Percentiles rank a stretch among this genome's conserved stretches.
Conservation (phyloP, 2,329 filamentous ascomycete genomes). For the Aureobasidium pullulans region DNA sequence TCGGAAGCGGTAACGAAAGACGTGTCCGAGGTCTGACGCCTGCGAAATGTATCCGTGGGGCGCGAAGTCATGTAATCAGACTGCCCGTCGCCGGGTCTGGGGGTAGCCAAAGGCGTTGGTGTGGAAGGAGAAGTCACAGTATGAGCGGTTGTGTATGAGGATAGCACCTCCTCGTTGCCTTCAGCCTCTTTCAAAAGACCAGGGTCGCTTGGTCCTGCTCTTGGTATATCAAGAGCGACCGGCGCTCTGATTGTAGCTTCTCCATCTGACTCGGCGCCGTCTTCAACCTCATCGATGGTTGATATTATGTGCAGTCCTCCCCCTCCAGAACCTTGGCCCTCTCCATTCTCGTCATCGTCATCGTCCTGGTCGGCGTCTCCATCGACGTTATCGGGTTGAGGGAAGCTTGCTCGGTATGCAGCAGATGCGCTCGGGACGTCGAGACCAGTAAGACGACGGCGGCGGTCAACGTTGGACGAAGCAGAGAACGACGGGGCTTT, state of each 20-base stretch:
- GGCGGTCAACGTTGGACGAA: constrained; percentile 32
- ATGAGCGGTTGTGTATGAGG: constrained; percentile 12
- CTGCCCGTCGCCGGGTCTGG: neutral
- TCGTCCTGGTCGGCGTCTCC: constrained; percentile 16
- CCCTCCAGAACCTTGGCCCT: constrained; percentile 14
- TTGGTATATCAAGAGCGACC: constrained; percentile 26
- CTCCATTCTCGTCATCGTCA: constrained; percentile 23
- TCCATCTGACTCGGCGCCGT: constrained; percentile 17
- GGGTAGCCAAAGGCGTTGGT: neutral
- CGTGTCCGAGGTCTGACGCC: constrained; percentile 2
- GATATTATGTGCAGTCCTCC: neutral
- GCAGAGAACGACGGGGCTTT: constrained; percentile 46
- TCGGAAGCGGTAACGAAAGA: constrained; percentile 11
- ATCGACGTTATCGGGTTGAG: constrained; percentile 30
- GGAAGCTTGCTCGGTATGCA: constrained; percentile 34
- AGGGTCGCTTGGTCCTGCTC: constrained; percentile 15
- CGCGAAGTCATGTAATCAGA: neutral
- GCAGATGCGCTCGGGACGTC: constrained; percentile 34
- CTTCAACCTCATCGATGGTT: constrained; percentile 12
- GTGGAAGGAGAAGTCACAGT: neutral
- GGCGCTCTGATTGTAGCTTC: constrained; percentile 21
- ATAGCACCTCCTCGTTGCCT: constrained; percentile 12
- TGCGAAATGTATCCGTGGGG: neutral
- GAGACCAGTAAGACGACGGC: constrained; percentile 35
- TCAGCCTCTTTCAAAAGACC: neutral